Base-by-base conservation (phyloP, 768 basidiomycete genomes). In the Neoboletus subvelutipes region DNA sequence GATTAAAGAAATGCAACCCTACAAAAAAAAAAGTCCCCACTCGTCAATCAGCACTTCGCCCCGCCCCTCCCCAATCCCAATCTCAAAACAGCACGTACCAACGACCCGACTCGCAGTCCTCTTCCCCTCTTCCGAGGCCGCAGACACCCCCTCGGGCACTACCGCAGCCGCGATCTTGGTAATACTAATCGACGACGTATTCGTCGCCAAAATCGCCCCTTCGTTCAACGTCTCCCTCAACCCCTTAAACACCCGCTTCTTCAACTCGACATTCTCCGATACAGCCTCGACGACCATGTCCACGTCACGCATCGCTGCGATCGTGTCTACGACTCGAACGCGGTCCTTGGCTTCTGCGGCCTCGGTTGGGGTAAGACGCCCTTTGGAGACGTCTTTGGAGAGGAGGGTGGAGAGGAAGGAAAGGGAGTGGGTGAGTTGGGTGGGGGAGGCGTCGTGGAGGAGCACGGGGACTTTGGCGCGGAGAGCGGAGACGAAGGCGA, bases 211-310 rank as follows among this genome's bases (percentile, higher is more conserved):
- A 49, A 98, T 94, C 9, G 91, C 83, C 33, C 82, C 78, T 0
- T 88, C 85, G 29, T 83, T 78, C 49, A 94, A 71, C 64, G 87
- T 82, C 47, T 80, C 80, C 17, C 87, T 82, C 22, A 98, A 80
- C 3, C 78, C 75, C 6, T 78, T 71, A 72, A 98, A 97, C 59
- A 98, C 84, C 6, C 77, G 73, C 62, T 85, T 80, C 72, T 98
- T 98, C 31, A 97, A 73, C 2, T 81, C 69, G 22, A 95, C 76
- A 41, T 86, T 83, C 73, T 98, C 95, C 3, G 93, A 91, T 0
- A 90, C 93, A 0, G 95, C 96, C 87, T 98, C 95, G 47, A 98
- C 78, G 43, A 93, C 90, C 83, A 98, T 87, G 67, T 96, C 94
- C 9, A 86, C 89, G 67, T 94, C 94, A 47, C 85, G 77, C 62